Base-by-base conservation (phyloP, 139 green algal genomes). In the Deuterostichococcus epilithicus region DNA sequence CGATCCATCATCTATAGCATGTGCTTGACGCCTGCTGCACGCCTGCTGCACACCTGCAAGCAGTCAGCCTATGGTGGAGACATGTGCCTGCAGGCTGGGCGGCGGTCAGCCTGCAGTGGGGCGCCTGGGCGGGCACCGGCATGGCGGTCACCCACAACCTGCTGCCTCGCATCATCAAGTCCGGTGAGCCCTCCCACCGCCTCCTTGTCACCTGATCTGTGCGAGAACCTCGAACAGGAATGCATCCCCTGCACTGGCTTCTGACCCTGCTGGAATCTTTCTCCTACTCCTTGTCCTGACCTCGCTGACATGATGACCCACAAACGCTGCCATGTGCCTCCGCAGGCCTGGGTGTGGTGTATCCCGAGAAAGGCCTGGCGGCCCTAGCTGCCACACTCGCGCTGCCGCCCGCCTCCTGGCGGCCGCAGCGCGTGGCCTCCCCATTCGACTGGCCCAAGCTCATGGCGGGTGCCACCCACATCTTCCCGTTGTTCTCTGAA, bases 61-160 rank as follows among this genome's bases (percentile, higher is more conserved):
- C 52, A 66, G 52, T 20, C 52, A 66, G n/a, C n/a, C n/a, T n/a
- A n/a, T n/a, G n/a, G n/a, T n/a, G n/a, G n/a, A n/a, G n/a, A n/a
- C n/a, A n/a, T n/a, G n/a, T n/a, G n/a, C n/a, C n/a, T n/a, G n/a
- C 59, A 78, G n/a, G 81, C 83, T 52, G 20, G 63, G 30, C 23
- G 34, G 78, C 74, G 0, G 76, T 83, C 18, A 90, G 83, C 52
- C 75, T 93, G 60, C 88, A 93, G 80, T 94, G 88, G 88, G 90
- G 90, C 28, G 88, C 90, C 5, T 93, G 88, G 90, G 82, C 85
- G 2, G 88, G 85, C 28, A 83, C 74, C 20, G 90, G 90, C 72
- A 93, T 93, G 88, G 86, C 88, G 5, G 76, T 82, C 0, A 71
- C 67, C 33, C 58, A 76, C 52, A 69, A 68, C 58, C 73, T 81